Base-by-base conservation (phyloP, 306 rosid genomes). In the Vigna mungo region DNA sequence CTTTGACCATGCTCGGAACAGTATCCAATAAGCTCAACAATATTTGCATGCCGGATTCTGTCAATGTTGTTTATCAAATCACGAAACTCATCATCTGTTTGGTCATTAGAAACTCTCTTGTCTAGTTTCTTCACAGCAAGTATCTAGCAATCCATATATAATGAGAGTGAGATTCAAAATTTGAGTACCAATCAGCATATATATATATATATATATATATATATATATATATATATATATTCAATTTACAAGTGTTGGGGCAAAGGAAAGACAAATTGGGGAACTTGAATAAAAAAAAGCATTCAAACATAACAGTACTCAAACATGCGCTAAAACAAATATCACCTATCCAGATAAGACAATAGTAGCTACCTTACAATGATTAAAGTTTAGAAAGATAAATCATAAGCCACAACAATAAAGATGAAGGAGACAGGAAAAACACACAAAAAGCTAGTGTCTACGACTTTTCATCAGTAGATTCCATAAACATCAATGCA, bases 111-210 rank as follows among this genome's bases (percentile, higher is more conserved):
- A 76, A 74, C 89, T 81, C 84, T 89, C 82, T 84, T 87, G 80
- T 90, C 95, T 79, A 92, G 85, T 83, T 94, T 94, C 87, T 94
- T 94, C 74, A 92, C 90, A 23, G 96, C 98, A 79, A 89, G 92
- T 72, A 90, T 81, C 98, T 94, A 58, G 64, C 81, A 79, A 79
- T 72, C 68, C 82, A 86, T 78, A 86, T 78, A 49, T 78, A 78
- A 67, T 72, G 9, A 61, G 17, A 78, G 41, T n/a, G 85, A 47
- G 48, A 23, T 47, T 77, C 74, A 77, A 76, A 55, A 65, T 69
- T 60, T 71, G 66, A 77, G 72, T 54, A 80, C 81, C 83, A 68
- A 51, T 51, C 52, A 39, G 25, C 37, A 66, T 71, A 79, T 13
- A 25, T 25, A 25, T 25, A 25, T 23, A 23, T n/a, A n/a, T n/a